A percentile compares a stretch with the other conserved stretches of the same genome.
Conservation (phyloP, 1,284 basidiomycete species). For the Vanrija pseudolonga region DNA sequence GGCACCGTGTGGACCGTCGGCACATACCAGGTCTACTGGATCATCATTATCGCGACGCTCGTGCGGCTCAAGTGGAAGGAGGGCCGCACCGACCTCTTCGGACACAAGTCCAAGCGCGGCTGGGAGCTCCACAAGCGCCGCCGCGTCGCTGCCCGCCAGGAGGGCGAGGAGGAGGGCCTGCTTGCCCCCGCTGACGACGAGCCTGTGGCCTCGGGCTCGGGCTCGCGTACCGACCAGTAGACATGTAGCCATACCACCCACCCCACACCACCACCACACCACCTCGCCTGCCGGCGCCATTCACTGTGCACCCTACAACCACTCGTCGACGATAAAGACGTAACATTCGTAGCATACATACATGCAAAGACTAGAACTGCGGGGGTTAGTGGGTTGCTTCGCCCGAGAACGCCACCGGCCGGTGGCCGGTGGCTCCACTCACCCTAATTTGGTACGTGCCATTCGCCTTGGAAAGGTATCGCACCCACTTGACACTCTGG, state of each 20-base stretch:
- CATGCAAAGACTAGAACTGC: conserved; percentile 1
- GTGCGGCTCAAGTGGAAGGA: conserved; percentile 61
- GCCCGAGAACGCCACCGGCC: too few species aligned
- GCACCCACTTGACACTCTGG: conserved; percentile 86
- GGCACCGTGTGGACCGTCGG: conserved; percentile 59
- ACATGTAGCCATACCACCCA: too few species aligned
- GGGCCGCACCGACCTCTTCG: conserved; percentile 42
- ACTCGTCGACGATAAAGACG: too few species aligned
- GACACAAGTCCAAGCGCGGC: conserved; percentile 22
- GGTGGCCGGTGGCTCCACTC: conserved; percentile 7
- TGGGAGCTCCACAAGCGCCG: conserved; percentile 21
- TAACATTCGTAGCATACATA: not conserved
- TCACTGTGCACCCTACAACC: too few species aligned
- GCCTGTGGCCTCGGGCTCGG: not conserved
- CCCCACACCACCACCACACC: too few species aligned
- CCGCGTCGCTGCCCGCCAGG: conserved; percentile 13
- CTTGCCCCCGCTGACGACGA: conserved; percentile 2
- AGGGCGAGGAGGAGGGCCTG: conserved; percentile 23
- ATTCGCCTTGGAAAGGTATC: conserved; percentile 44
- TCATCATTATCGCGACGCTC: conserved; percentile 60
- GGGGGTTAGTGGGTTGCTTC: not conserved
- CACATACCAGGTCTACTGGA: conserved; percentile 69
- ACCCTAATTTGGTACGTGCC: conserved; percentile 46
- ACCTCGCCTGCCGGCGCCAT: too few species aligned
- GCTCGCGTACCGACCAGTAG: not conserved